Percentiles rank a stretch among this genome's conserved stretches.
phyloP scores from a whole-genome alignment of 2,329 filamentous ascomycete species.

The Talaromyces verruculosus region DNA sequence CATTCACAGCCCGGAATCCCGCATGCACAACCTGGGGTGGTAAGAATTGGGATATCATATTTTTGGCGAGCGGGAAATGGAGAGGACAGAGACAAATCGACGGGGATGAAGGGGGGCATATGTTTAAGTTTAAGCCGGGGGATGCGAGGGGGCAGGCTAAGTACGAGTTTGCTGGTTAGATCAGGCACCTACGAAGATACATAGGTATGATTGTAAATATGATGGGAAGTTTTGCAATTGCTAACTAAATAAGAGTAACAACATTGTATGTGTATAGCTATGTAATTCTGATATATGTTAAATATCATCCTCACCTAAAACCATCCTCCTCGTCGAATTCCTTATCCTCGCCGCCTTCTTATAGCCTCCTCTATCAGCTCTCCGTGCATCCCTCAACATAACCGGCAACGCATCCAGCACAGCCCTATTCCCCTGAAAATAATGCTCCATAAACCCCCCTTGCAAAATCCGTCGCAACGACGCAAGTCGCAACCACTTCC shows the following conservation, averaged over 20 bases:
- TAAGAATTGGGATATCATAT: constrained; percentile 36
- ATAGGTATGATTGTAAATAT: too few relatives aligned
- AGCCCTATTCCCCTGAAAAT: constrained; percentile 59
- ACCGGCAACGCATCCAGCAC: constrained; percentile 60
- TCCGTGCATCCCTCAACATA: constrained; percentile 35
- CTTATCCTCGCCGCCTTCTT: constrained; percentile 20
- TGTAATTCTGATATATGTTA: background rate
- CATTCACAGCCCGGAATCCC: constrained; percentile 35
- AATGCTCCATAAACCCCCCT: constrained; percentile 63
- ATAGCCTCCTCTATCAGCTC: constrained; percentile 29
- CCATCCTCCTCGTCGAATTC: constrained; percentile 17
- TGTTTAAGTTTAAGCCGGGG: constrained; percentile 34
- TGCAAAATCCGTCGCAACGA: constrained; percentile 61
- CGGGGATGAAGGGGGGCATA: constrained; percentile 40
- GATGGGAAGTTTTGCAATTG: too few relatives aligned
- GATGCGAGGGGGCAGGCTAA: constrained; percentile 33
- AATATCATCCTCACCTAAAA: constrained; percentile 14
- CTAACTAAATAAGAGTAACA: too few relatives aligned
- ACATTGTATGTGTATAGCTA: too few relatives aligned
- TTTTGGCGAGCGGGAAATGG: constrained; percentile 33
- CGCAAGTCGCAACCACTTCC: constrained; percentile 67
- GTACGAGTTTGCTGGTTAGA: constrained; percentile 36
- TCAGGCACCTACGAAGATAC: too few relatives aligned
- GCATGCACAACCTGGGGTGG: constrained; percentile 43
- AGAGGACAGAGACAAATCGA: constrained; percentile 24